phyloP scores from a whole-genome alignment of 208 protist genomes.

The Trypanosoma cruzi region DNA sequence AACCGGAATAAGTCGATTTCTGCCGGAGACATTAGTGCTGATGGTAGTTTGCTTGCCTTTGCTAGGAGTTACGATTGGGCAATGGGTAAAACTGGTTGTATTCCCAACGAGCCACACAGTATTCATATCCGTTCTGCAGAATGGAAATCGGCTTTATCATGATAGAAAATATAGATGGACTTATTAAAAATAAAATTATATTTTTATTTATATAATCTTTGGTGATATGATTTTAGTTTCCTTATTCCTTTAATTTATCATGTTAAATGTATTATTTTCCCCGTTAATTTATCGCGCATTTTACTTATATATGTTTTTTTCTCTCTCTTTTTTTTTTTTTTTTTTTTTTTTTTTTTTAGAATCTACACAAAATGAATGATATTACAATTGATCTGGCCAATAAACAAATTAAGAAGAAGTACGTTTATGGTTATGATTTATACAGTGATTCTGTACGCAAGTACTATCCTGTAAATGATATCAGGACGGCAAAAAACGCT shows the following conservation, averaged over 20 bases:
- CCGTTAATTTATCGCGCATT: too few species aligned
- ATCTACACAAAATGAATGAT: conserved; percentile 6
- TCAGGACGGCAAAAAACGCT: conserved; percentile 36
- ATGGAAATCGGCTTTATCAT: neutral
- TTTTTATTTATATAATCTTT: conserved; percentile 26
- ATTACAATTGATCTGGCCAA: conserved; percentile 12
- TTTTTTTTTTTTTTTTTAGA: conserved; percentile 18
- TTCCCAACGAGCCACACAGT: conserved; percentile 25
- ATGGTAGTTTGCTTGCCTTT: conserved; percentile 66
- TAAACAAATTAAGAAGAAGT: conserved; percentile 14
- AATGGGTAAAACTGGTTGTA: conserved; percentile 64
- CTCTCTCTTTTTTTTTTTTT: conserved; percentile 14
- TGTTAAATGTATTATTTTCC: conserved; percentile 6
- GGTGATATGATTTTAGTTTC: neutral
- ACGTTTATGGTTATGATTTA: conserved; percentile 75
- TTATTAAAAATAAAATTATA: conserved; percentile 21
- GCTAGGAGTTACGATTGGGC: conserved; percentile 89
- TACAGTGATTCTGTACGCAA: conserved; percentile 59
- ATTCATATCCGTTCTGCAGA: conserved; percentile 22
- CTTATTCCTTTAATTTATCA: neutral
- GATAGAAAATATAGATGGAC: conserved; percentile 5
- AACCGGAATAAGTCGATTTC: conserved; percentile 66
- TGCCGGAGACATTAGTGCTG: conserved; percentile 66
- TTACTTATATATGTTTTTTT: conserved; percentile 12
- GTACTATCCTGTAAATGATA: conserved; percentile 49